Evolutionary conservation across 2,329 filamentous ascomycete species (phyloP).

Genomic region (Colletotrichum aenigma): DNA sequence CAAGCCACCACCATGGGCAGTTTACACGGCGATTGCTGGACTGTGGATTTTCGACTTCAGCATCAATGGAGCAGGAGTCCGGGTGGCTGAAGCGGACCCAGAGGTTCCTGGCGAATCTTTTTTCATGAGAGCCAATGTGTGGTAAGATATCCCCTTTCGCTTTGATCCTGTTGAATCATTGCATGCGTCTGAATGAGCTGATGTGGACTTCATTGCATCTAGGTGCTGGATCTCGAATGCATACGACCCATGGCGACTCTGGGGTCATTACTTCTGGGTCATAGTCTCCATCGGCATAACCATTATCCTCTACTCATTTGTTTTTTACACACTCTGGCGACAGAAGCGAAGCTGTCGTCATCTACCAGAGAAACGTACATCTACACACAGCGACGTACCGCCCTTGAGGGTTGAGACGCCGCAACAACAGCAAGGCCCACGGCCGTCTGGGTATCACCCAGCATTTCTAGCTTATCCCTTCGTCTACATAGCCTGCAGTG

Average conservation of each 20-base stretch:
- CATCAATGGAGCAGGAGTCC: background rate
- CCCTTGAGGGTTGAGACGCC: background rate
- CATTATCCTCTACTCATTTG: slow-evolving; percentile 40
- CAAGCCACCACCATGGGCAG: slow-evolving; percentile 45
- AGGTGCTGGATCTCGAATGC: slow-evolving; percentile 66
- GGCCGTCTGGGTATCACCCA: slow-evolving; percentile 1
- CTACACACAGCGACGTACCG: background rate
- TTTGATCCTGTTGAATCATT: rapidly evolving
- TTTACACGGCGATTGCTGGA: slow-evolving; percentile 45
- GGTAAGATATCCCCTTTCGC: background rate
- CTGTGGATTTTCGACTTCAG: slow-evolving; percentile 50
- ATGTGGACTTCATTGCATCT: background rate
- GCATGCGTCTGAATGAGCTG: background rate
- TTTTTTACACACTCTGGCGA: slow-evolving; percentile 40
- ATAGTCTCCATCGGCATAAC: slow-evolving; percentile 46
- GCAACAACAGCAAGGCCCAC: background rate
- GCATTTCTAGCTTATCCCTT: slow-evolving; percentile 65
- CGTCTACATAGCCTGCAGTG: slow-evolving; percentile 65
- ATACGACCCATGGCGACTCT: slow-evolving; percentile 58
- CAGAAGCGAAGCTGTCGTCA: slow-evolving; percentile 13
- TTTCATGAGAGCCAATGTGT: slow-evolving; percentile 17
- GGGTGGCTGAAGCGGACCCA: background rate
- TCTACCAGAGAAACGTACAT: background rate
- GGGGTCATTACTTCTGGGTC: slow-evolving; percentile 69
- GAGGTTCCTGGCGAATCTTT: slow-evolving; percentile 2